These are phyloP conservation scores for Chlorella sp. DNA, from an alignment of 139 green algal species.

Conservation along the genomic window DNA sequence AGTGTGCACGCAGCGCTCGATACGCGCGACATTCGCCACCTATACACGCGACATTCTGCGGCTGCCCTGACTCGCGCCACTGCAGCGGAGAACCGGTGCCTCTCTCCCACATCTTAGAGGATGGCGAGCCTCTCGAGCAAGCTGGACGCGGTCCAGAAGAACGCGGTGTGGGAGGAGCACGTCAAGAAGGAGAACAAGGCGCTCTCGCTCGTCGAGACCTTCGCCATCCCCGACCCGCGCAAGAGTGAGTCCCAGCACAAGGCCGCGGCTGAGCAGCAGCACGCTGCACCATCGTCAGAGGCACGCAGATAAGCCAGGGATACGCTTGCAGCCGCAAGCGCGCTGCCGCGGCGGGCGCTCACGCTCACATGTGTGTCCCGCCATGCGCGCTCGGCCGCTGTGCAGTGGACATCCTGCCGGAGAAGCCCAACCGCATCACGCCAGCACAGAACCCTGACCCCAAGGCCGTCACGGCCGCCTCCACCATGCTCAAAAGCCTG, in stretches of 20 bases:
- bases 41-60: no score
- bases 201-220: conserved; percentile 30
- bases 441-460: conserved; percentile 34
- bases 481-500: conserved; percentile 11
- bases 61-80: no score
- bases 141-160: conserved; percentile 23
- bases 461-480: conserved; percentile 15
- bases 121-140: conserved; percentile 18
- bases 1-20: no score
- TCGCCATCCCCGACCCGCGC: conserved; percentile 36
- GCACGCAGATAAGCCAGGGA: no score
- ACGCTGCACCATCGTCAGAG: no score
- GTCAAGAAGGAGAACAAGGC: conserved; percentile 44
- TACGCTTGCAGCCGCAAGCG: not conserved
- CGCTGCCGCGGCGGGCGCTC: not conserved
- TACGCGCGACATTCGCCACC: no score
- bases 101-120: not conserved
- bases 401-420: conserved; percentile 53
- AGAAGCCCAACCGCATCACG: conserved; percentile 52
- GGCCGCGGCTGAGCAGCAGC: no score
- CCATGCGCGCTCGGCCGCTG: not conserved
- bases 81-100: not conserved
- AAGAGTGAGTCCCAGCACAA: conserved; percentile 30
- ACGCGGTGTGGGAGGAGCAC: conserved; percentile 9
- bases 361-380: not conserved